Conservation (phyloP, 2,329 filamentous ascomycete genomes). For the Fusarium begoniae region DNA sequence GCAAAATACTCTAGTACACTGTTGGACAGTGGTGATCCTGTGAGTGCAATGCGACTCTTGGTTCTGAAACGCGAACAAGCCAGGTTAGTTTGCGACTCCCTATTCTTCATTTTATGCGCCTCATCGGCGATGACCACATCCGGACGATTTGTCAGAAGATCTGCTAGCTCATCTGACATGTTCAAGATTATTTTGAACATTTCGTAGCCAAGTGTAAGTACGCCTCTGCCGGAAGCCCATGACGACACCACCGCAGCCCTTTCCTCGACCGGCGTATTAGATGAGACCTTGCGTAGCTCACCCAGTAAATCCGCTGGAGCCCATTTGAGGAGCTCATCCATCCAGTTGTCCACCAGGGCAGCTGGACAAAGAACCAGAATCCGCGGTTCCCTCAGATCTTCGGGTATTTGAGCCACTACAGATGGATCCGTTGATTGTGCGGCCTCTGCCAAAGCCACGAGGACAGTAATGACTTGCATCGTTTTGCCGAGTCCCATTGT, state of each 20-base stretch:
- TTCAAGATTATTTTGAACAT: conserved; percentile 64
- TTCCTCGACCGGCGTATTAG: conserved; percentile 45
- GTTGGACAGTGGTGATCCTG: conserved; percentile 87
- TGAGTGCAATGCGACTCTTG: conserved; percentile 80
- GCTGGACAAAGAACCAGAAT: conserved; percentile 81
- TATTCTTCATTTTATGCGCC: conserved; percentile 82
- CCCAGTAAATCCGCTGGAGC: conserved; percentile 65
- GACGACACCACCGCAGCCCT: conserved; percentile 58
- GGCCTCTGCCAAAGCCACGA: conserved; percentile 77
- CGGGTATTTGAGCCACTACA: conserved; percentile 73
- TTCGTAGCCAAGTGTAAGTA: conserved; percentile 80
- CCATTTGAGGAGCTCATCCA: conserved; percentile 80
- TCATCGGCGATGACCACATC: conserved; percentile 86
- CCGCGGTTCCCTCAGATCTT: conserved; percentile 67
- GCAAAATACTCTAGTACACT: conserved; percentile 83
- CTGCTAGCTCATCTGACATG: conserved; percentile 46
- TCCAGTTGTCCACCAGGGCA: conserved; percentile 82
- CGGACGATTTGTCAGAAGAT: conserved; percentile 67
- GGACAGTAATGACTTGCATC: conserved; percentile 88
- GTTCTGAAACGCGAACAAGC: conserved; percentile 70
- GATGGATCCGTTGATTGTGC: conserved; percentile 65
- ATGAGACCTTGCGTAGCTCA: conserved; percentile 63
- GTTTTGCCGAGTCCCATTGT: conserved; percentile 95
- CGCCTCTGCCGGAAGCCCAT: conserved; percentile 74
- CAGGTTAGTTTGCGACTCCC: conserved; percentile 58